Evolutionary conservation across 2,329 filamentous ascomycete species (phyloP), one percentile per base, ranked within the genome.

Genomic region (Fusarium fracticaudum): DNA sequence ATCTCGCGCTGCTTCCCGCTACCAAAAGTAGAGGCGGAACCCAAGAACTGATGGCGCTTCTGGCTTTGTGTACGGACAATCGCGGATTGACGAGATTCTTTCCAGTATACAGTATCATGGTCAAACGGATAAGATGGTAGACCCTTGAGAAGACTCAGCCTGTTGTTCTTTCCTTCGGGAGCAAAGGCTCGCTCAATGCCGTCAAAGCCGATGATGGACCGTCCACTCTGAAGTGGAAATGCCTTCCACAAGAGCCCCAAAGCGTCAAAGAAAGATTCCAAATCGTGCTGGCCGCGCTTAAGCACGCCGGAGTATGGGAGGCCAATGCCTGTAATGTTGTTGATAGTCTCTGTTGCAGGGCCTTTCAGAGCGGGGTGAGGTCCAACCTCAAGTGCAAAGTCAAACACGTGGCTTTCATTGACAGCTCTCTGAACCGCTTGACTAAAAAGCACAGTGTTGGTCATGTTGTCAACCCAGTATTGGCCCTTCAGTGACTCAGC

Each of bases 401-500:
- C 50, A 38, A 54, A 54, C 18, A 54, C 33, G 6, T 54, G 33
- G 18, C 22, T 24, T 22, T 54, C 50, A 3, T 54, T 37, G 13
- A 54, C 33, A 12, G 50, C 33, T 29, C 50, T 26, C 50, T 26
- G 33, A 9, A 54, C 24, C 12, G 50, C 50, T 22, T 54, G 50
- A 9, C 50, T 54, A 59, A 86, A 86, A 10, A 77, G 77, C 11
- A 86, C 81, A 6, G 83, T 72, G 13, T 22, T 44, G 9, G 26
- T 22, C 54, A 64, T 41, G 17, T 64, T 64, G 31, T 64, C 38
- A 22, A 64, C 55, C 61, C 54, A 64, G 29, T 64, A 64, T 44
- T 64, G 54, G 6, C 35, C 37, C 18, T 37, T 35, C 4, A 64
- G 54, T 9, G 22, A 31, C 50, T 54, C 50, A 3, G 50, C 33